These are phyloP conservation scores for Kitagawia praeruptora DNA, from an alignment of 129 eudicot species.

Conservation along the genomic window DNA sequence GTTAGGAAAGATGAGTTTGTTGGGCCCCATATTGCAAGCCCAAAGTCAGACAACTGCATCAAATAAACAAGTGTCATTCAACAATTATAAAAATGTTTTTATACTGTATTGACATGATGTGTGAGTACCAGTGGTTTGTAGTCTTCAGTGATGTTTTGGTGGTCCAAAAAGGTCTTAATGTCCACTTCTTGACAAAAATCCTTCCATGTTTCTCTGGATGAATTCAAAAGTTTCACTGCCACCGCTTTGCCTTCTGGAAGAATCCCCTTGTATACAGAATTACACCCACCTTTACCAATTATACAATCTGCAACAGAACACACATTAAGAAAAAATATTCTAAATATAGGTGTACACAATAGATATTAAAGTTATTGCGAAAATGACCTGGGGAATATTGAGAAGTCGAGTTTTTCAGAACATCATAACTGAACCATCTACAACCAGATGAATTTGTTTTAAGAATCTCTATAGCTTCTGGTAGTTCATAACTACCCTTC, in stretches of 20 bases:
- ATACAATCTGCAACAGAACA: constrained; percentile 43
- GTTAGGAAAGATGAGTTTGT: constrained; percentile 50
- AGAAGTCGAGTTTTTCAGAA: constrained; percentile 52
- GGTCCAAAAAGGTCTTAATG: constrained; percentile 65
- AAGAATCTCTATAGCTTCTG: constrained; percentile 47
- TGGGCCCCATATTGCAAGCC: constrained; percentile 91
- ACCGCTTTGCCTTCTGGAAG: constrained; percentile 73
- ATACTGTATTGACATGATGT: background rate
- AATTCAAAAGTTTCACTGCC: constrained; percentile 65
- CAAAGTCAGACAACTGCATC: constrained; percentile 75
- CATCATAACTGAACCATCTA: constrained; percentile 59
- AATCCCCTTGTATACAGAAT: constrained; percentile 71
- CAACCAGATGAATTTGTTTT: constrained; percentile 46
- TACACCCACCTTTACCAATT: constrained; percentile 82
- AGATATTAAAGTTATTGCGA: background rate
- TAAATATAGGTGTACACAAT: background rate
- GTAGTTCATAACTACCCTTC: constrained; percentile 25
- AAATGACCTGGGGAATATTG: constrained; percentile 66
- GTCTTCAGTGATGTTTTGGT: constrained; percentile 48
- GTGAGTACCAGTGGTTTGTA: constrained; percentile 66
- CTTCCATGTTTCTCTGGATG: constrained; percentile 86
- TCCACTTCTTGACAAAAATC: constrained; percentile 67
- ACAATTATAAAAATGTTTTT: background rate
- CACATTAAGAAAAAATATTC: background rate
- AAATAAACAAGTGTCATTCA: constrained; percentile 2